A percentile compares a stretch with the other conserved stretches of the same genome.
Conservation (phyloP, 23 red algal species). For the Gracilaria caudata region DNA sequence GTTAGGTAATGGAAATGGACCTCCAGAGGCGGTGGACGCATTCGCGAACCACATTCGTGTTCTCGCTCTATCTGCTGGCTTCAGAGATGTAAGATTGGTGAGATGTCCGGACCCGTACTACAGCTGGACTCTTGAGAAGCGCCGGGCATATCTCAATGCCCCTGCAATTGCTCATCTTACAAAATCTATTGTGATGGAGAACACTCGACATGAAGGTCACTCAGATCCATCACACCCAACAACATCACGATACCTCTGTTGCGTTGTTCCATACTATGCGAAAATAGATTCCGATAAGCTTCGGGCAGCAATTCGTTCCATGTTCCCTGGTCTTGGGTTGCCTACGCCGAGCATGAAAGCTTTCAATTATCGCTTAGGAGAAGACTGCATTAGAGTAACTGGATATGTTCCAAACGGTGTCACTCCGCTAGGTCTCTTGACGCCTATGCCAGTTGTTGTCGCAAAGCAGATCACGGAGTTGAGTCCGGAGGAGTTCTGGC, state of each 20-base stretch:
- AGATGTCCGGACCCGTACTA: conserved; percentile 71
- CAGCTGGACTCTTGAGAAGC: conserved; percentile 68
- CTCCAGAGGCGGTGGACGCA: conserved; percentile 39
- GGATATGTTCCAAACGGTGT: conserved; percentile 90
- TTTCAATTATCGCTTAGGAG: conserved; percentile 64
- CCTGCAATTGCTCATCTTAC: conserved; percentile 73
- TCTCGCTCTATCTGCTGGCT: conserved; percentile 21
- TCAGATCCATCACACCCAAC: conserved; percentile 23
- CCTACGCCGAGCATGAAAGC: conserved; percentile 52
- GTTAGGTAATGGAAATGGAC: neutral
- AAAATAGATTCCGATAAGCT: conserved; percentile 76
- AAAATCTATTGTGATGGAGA: conserved; percentile 87
- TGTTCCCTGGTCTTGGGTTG: conserved; percentile 3
- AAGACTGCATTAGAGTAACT: conserved; percentile 80
- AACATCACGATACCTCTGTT: conserved; percentile 70
- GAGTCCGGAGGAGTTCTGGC: conserved; percentile 67
- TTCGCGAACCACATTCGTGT: conserved; percentile 46
- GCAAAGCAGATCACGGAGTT: conserved; percentile 43
- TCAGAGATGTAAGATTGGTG: conserved; percentile 41
- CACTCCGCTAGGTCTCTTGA: conserved; percentile 80
- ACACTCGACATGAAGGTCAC: conserved; percentile 71
- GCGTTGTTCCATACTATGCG: conserved; percentile 71
- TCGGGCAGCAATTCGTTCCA: conserved; percentile 44
- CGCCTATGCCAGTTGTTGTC: conserved; percentile 76
- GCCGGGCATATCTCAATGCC: conserved; percentile 60